Conservation (phyloP, 352 stramenopile species). For the Pythium phragmiticola region DNA sequence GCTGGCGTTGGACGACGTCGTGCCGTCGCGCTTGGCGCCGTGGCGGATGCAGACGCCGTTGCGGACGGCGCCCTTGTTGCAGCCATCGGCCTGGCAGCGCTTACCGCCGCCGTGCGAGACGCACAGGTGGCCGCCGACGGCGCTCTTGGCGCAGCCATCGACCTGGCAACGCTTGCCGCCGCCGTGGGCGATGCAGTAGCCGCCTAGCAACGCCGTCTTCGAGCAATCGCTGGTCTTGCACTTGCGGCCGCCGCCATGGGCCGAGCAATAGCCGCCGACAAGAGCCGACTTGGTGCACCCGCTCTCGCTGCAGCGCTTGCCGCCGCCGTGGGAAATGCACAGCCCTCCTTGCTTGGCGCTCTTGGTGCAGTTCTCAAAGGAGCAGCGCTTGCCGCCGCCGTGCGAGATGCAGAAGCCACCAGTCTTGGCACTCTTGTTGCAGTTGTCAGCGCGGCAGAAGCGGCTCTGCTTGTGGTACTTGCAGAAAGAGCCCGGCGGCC, state of each 20-base stretch:
- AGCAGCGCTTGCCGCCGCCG: constrained; percentile 62
- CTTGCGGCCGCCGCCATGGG: constrained; percentile 74
- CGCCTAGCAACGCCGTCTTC: constrained; percentile 76
- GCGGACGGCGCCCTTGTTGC: constrained; percentile 79
- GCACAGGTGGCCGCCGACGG: constrained; percentile 20
- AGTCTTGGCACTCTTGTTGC: constrained; percentile 78
- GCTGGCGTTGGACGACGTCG: constrained; percentile 28
- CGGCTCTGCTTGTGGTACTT: constrained; percentile 86
- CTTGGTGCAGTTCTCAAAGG: constrained; percentile 75
- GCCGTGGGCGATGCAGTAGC: constrained; percentile 61
- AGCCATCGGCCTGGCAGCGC: constrained; percentile 74
- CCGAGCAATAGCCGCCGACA: constrained; percentile 80
- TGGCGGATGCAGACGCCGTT: constrained; percentile 88
- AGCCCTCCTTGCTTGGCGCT: constrained; percentile 80
- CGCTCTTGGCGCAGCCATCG: constrained; percentile 36
- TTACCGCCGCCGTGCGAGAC: constrained; percentile 74
- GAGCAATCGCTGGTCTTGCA: constrained; percentile 70
- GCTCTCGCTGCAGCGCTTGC: constrained; percentile 71
- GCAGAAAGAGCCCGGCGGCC: constrained; percentile 67
- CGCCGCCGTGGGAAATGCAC: constrained; percentile 81
- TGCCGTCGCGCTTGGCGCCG: constrained; percentile 61
- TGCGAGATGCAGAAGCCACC: constrained; percentile 69
- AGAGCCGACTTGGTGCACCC: constrained; percentile 82
- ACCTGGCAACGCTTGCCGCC: constrained; percentile 59
- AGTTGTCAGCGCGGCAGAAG: constrained; percentile 68